Evolutionary conservation across 2,329 filamentous ascomycete species (phyloP), one percentile per base, ranked within the genome.

Genomic region (Exophiala xenobiotica): DNA sequence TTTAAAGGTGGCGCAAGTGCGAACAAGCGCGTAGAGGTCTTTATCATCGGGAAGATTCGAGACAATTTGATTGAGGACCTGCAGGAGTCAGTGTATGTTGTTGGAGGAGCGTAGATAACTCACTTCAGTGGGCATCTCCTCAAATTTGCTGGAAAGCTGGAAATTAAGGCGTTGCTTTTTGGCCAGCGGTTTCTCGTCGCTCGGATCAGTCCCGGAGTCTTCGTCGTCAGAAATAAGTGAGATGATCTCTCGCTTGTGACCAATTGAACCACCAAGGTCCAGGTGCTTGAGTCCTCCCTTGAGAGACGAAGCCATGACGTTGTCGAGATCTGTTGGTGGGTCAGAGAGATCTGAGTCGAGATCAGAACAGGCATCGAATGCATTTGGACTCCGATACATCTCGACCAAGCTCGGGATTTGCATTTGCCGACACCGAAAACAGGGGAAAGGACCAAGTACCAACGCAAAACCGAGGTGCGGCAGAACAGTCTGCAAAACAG

Each of bases 11-110:
- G 51, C 57, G 51, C 67, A 67, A 19, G 64, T 59, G 8, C 51
- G 54, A 16, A 61, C 57, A 27, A 73, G 57, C 14, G 58, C 64
- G 3, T 59, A 27, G 2, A 72, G 23, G 45, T 73, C 71, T 2
- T 26, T 29, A 39, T 73, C 68, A 29, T 47, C 33, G 14, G 27
- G n/a, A 8, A 56, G 41, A 18, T 48, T 37, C 5, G 42, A 38
- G n/a, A 51, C 59, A 27, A 60, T 59, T 11, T 46, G n/a, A 26
- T 60, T 48, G 7, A 58, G 42, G 19, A 60, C 43, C 57, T 60
- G 42, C 12, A 11, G 27, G 4, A 4, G 26, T 51, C 31, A 44
- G 35, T 12, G 22, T 11, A 39, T n/a, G 6, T 22, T 38, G 12
- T 7, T 18, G 12, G 20, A 12, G 18, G 9, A 22, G 6, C 12